phyloP scores from a whole-genome alignment of 495 filamentous ascomycete species.

The Penicillium samsonianum region DNA sequence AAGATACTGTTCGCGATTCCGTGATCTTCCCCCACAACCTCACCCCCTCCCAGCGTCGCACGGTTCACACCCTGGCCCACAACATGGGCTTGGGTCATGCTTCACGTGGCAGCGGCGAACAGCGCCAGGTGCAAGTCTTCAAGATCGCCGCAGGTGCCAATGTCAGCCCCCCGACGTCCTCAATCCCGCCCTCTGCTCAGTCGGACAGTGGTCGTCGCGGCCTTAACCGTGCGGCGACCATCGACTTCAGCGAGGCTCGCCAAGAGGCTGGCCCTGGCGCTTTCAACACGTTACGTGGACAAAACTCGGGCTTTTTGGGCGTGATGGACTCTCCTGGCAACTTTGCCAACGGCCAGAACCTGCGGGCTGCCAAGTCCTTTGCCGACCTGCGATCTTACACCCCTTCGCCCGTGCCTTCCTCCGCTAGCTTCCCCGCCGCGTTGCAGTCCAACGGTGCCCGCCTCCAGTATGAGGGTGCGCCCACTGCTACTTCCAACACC shows the following conservation, averaged over 20 bases:
- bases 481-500: constrained; percentile 65
- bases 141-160: constrained; percentile 63
- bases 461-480: constrained; percentile 61
- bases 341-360: constrained; percentile 65
- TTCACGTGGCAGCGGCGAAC: constrained; percentile 81
- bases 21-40: constrained; percentile 80
- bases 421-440: constrained; percentile 78
- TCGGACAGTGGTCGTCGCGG: constrained; percentile 75
- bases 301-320: constrained; percentile 74
- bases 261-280: constrained; percentile 61
- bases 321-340: constrained; percentile 80
- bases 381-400: constrained; percentile 94
- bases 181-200: constrained; percentile 62
- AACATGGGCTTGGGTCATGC: constrained; percentile 89
- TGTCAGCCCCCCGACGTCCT: constrained; percentile 62
- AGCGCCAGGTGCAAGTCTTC: constrained; percentile 85
- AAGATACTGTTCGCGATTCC: constrained; percentile 71
- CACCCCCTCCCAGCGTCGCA: constrained; percentile 79
- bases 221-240: constrained; percentile 93
- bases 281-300: constrained; percentile 73
- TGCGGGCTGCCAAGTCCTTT: constrained; percentile 96
- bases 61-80: constrained; percentile 91
- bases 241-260: constrained; percentile 92
- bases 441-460: constrained; percentile 65
- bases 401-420: constrained; percentile 87